phyloP scores from a whole-genome alignment of 768 basidiomycete genomes.

The Leccinellum rugosiceps region DNA sequence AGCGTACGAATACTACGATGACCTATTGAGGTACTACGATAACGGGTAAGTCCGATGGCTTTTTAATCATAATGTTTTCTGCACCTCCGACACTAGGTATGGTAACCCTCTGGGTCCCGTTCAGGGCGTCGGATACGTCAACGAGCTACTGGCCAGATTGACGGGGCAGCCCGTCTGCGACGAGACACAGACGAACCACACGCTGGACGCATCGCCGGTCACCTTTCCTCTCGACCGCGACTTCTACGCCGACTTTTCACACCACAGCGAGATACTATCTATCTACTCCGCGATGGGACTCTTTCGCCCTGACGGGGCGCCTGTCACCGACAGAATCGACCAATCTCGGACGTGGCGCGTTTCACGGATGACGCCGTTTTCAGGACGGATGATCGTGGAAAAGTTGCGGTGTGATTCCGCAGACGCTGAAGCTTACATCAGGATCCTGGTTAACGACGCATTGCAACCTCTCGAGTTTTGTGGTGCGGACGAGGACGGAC shows the following conservation, averaged over 20 bases:
- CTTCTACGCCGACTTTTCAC: conserved; percentile 80
- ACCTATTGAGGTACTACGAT: conserved; percentile 75
- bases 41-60: conserved; percentile 50
- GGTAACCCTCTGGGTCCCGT: conserved; percentile 69
- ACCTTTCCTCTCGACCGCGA: conserved; percentile 74
- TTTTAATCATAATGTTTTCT: background rate
- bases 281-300: conserved; percentile 65
- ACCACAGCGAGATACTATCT: conserved; percentile 82
- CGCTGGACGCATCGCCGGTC: too few species aligned
- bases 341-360: conserved; percentile 47
- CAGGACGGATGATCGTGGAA: conserved; percentile 72
- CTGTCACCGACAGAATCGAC: conserved; percentile 18
- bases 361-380: conserved; percentile 69
- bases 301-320: conserved; percentile 35
- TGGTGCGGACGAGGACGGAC: conserved; percentile 45
- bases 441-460: conserved; percentile 76
- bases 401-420: conserved; percentile 45
- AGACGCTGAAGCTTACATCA: conserved; percentile 44
- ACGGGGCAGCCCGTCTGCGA: conserved; percentile 62
- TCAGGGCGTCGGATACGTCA: conserved; percentile 84
- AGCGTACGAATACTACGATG: conserved; percentile 64
- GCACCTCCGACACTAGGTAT: conserved; percentile 40
- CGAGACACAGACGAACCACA: conserved; percentile 75
- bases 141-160: conserved; percentile 81
- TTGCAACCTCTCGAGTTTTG: conserved; percentile 64